Evolutionary conservation across 208 protist genomes (phyloP).

Genomic region (Acanthamoeba healyi): DNA sequence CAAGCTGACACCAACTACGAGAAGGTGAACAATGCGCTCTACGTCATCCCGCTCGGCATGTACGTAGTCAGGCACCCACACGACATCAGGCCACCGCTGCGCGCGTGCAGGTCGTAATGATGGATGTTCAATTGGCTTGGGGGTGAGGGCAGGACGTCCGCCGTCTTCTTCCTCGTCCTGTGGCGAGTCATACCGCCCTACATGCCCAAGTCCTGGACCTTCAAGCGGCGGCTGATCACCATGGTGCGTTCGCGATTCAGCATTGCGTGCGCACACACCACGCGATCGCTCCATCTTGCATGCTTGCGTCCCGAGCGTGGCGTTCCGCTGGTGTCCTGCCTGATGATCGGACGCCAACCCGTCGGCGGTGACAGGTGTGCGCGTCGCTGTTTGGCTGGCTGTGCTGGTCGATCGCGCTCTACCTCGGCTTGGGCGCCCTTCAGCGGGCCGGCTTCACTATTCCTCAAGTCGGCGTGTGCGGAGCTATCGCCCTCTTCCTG

Average conservation of each 20-base stretch:
- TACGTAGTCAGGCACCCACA: background rate
- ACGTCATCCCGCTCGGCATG: constrained; percentile 45
- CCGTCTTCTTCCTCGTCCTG: constrained; percentile 23
- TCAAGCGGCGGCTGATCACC: background rate
- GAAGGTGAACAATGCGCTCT: background rate
- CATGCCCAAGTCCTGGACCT: background rate
- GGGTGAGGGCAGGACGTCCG: background rate
- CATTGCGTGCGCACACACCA: too few species aligned
- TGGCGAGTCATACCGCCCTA: constrained; percentile 38
- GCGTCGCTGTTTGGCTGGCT: constrained; percentile 18
- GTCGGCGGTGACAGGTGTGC: background rate
- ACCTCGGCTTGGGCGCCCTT: background rate
- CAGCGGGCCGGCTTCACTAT: background rate
- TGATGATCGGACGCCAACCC: too few species aligned
- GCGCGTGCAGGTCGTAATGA: background rate
- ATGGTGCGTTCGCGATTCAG: background rate
- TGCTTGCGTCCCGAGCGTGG: background rate
- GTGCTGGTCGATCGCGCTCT: background rate
- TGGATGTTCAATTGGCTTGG: background rate
- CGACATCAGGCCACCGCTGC: background rate
- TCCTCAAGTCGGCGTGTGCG: background rate
- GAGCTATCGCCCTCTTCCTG: background rate
- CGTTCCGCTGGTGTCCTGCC: background rate
- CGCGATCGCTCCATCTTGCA: too few species aligned
- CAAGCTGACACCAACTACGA: constrained; percentile 24